A percentile compares a stretch with the other conserved stretches of the same genome.
Evolutionary conservation across 1,284 basidiomycete species (phyloP).

Genomic region (Heterobasidion irregulare): DNA sequence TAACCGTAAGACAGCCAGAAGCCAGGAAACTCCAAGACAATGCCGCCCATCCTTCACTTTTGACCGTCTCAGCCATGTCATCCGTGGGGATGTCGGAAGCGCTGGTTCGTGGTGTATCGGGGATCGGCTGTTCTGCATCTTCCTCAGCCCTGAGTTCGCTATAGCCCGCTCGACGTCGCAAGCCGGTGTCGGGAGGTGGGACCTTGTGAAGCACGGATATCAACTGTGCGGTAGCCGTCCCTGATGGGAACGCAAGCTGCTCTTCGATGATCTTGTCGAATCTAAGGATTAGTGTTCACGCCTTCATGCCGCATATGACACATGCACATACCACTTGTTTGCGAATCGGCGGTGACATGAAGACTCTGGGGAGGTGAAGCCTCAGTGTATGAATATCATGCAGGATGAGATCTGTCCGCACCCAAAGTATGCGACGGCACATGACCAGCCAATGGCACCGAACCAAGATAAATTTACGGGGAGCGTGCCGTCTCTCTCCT

Average conservation of each 20-base stretch:
- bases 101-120: background rate
- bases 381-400: background rate
- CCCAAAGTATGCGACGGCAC: constrained; percentile 90
- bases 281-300: background rate
- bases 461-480: constrained; percentile 72
- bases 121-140: constrained; percentile 20
- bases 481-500: constrained; percentile 66
- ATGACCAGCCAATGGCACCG: constrained; percentile 75
- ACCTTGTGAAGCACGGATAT: constrained; percentile 85
- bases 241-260: constrained; percentile 88
- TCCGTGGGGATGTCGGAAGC: constrained; percentile 22
- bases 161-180: constrained; percentile 52
- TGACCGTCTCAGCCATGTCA: constrained; percentile 29
- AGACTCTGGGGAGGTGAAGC: constrained; percentile 44
- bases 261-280: constrained; percentile 78
- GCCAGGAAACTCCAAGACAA: constrained; percentile 70
- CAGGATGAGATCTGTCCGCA: constrained; percentile 20
- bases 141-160: constrained; percentile 29
- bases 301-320: too few species aligned
- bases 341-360: constrained; percentile 87
- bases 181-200: constrained; percentile 49
- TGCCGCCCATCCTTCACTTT: constrained; percentile 64
- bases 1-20: constrained; percentile 66
- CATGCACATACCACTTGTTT: constrained; percentile 76
- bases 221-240: constrained; percentile 94